Base-by-base conservation (phyloP, 305 asterid species). In the Petunia hybrid region DNA sequence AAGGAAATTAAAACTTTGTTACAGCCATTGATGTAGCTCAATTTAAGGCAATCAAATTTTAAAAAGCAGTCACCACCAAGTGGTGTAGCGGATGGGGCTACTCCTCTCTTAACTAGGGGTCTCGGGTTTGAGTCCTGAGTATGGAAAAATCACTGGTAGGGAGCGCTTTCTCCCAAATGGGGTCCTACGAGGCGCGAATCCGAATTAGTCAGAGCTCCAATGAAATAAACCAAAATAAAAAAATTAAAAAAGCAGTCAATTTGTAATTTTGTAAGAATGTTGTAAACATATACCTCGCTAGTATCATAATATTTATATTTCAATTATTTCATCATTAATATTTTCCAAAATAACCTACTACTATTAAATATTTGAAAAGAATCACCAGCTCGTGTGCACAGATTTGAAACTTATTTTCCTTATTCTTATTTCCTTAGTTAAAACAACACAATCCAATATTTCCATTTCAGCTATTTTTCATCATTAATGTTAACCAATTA, bases 391-490 rank as follows among this genome's bases (percentile, higher is more conserved):
- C 4, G 8, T 14, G 36, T n/a, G 36, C 62, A 5, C 35, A 57
- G 4, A 60, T 60, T 60, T 60, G 39, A 22, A 22, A 22, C 1
- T 22, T 60, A 22, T 22, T 22, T 22, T 22, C 31, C 31, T 22
- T 22, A 22, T 22, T 22, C 31, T 22, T 22, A 22, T 22, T 22
- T 22, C 31, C 31, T 22, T 22, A 22, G 31, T 22, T 22, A 22
- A 22, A 22, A 22, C 31, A 22, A 22, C 31, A 22, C 31, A 22
- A 22, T 22, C 31, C 31, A 51, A 51, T 53, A 46, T 70, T 71
- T 71, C 45, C 78, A 48, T 71, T 71, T 71, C 78, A 48, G 13
- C 6, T 71, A 46, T 48, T 13, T 48, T 13, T 71, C 45, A 71
- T 71, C 78, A 12, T 71, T 71, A 71, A 71, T 48, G 43, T 48